Percentiles rank a stretch among this genome's conserved stretches.
Conservation (phyloP, 176 grass and related monocot species). For the maize (Zea mays) region Zm-B73-REFERENCE-NAM-5.0 NC_050102.1:155025501-155026000, state of each 20-base stretch:
- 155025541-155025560: constrained; percentile 24
- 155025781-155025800: constrained; percentile 15
- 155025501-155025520: constrained; percentile 20
- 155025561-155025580: constrained; percentile 8
- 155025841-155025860: constrained; percentile 4
- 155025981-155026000: neutral
- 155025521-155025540: constrained; percentile 15
- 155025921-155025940: constrained; percentile 27
- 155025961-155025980: constrained; percentile 15
- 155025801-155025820: constrained; percentile 20
- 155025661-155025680: constrained; percentile 45
- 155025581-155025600: constrained; percentile 48
- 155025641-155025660: constrained; percentile 71
- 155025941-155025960: neutral
- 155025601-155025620: constrained; percentile 58
- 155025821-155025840: neutral
- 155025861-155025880: constrained; percentile 9
- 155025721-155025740: constrained; percentile 79
- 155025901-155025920: neutral
- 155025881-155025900: neutral
- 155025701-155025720: constrained; percentile 70
- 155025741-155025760: constrained; percentile 74
- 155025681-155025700: constrained; percentile 42
- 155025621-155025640: constrained; percentile 59
- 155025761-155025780: constrained; percentile 19